Percentiles rank a stretch among this genome's conserved stretches.
Conservation (phyloP, 257 asterid species). For the Salvia rosmarinus region DNA sequence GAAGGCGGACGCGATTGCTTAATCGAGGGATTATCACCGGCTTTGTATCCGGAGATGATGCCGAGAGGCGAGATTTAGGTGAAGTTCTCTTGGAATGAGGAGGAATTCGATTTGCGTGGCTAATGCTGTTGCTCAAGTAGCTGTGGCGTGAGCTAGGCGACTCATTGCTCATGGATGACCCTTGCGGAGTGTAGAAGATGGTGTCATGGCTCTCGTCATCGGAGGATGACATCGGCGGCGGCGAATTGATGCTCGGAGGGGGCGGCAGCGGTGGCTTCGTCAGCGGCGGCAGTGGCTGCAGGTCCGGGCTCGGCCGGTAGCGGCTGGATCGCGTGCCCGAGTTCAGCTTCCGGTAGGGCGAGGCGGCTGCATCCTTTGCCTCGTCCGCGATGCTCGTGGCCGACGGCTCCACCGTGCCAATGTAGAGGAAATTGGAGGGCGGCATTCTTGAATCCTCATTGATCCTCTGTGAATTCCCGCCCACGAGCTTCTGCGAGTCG, state of each 20-base stretch:
- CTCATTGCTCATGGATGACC: conserved; percentile 75
- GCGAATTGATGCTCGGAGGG: conserved; percentile 55
- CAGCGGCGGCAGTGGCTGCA: conserved; percentile 93
- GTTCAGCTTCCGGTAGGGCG: conserved; percentile 74
- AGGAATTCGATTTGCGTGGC: conserved; percentile 44
- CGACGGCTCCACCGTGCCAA: conserved; percentile 95
- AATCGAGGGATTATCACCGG: conserved; percentile 69
- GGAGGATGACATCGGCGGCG: conserved; percentile 92
- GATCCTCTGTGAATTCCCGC: conserved; percentile 43
- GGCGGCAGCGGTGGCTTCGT: conserved; percentile 72
- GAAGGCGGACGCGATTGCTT: conserved; percentile 60
- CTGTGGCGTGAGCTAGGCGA: conserved; percentile 56
- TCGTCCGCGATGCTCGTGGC: conserved; percentile 44
- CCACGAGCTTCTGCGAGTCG: conserved; percentile 69
- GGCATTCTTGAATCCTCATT: conserved; percentile 72
- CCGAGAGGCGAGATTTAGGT: conserved; percentile 72
- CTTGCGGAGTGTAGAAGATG: conserved; percentile 87
- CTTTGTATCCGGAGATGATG: conserved; percentile 60
- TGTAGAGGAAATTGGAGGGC: conserved; percentile 79
- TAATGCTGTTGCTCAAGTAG: conserved; percentile 36
- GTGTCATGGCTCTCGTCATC: conserved; percentile 84
- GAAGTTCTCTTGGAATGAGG: conserved; percentile 85
- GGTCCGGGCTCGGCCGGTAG: conserved; percentile 96
- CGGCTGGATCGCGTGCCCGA: conserved; percentile 70
- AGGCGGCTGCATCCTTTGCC: conserved; percentile 45